Conservation (phyloP, 2,329 filamentous ascomycete genomes). For the Xylariomycetidae sp. region DNA sequence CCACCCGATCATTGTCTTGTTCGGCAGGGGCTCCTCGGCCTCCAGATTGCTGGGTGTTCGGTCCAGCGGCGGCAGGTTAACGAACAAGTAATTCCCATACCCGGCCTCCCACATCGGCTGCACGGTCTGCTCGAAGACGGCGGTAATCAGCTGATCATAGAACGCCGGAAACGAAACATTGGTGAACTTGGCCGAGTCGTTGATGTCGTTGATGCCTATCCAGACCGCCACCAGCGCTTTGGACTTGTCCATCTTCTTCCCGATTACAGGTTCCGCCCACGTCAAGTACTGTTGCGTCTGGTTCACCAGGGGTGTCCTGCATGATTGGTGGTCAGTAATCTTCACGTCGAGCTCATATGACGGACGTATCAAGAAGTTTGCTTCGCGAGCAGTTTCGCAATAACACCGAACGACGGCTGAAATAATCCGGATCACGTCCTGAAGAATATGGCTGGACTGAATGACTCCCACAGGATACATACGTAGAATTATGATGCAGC, state of each 20-base stretch:
- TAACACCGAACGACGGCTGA: too few species aligned
- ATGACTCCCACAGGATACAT: too few species aligned
- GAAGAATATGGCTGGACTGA: too few species aligned
- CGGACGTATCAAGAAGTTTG: too few species aligned
- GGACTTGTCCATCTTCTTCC: conserved; percentile 24
- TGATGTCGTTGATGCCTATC: conserved; percentile 56
- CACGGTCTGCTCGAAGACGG: conserved; percentile 35
- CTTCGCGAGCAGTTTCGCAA: too few species aligned
- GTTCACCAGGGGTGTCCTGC: conserved; percentile 42
- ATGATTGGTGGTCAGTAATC: too few species aligned
- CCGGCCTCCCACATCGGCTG: conserved; percentile 41
- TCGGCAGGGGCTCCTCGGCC: conserved; percentile 33
- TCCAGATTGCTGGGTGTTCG: conserved; percentile 34
- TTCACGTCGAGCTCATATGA: too few species aligned
- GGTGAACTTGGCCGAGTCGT: conserved; percentile 39
- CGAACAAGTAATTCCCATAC: conserved; percentile 45
- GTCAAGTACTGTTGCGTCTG: conserved; percentile 44
- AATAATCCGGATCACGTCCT: too few species aligned
- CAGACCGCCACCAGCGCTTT: conserved; percentile 42
- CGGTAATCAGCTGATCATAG: conserved; percentile 36
- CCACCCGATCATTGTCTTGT: conserved; percentile 38
- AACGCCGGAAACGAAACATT: conserved; percentile 37
- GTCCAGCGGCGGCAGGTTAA: conserved; percentile 48
- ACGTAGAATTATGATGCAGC: conserved; percentile 46
- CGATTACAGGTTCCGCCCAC: conserved; percentile 39